phyloP scores from a whole-genome alignment of 1,139 yeast species.

The Petasospora fabianii region DNA sequence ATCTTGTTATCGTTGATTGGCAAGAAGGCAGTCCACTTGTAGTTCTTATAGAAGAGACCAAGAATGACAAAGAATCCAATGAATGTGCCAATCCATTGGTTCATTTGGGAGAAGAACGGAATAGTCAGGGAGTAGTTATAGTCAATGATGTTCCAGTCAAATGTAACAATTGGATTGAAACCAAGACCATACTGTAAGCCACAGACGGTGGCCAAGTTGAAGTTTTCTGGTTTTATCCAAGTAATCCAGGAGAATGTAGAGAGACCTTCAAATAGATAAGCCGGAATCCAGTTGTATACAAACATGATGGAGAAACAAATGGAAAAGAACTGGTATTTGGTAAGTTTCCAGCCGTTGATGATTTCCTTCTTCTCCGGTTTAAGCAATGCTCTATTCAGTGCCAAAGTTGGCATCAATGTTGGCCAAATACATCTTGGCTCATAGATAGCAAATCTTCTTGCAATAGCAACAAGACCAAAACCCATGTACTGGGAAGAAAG shows the following conservation, averaged over 20 bases:
- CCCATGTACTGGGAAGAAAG: conserved; percentile 57
- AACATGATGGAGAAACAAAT: conserved; percentile 37
- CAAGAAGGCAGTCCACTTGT: conserved; percentile 48
- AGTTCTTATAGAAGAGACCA: conserved; percentile 46
- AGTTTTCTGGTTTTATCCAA: conserved; percentile 59
- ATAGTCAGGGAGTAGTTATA: conserved; percentile 64
- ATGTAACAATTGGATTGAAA: conserved; percentile 48
- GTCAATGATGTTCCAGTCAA: conserved; percentile 48
- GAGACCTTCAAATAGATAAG: conserved; percentile 45
- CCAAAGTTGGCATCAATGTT: conserved; percentile 48
- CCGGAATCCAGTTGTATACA: conserved; percentile 55
- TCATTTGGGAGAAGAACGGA: conserved; percentile 55
- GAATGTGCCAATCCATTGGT: conserved; percentile 45
- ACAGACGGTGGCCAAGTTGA: conserved; percentile 49
- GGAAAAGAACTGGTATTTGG: conserved; percentile 45
- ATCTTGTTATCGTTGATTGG: conserved; percentile 39
- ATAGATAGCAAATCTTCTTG: conserved; percentile 52
- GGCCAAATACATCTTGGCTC: conserved; percentile 59
- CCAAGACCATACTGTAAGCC: conserved; percentile 54
- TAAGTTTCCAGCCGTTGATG: conserved; percentile 49
- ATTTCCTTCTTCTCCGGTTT: conserved; percentile 37
- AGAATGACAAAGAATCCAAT: conserved; percentile 41
- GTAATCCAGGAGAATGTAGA: conserved; percentile 59
- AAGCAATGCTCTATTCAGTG: conserved; percentile 51
- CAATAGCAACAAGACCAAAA: conserved; percentile 58